phyloP scores from a whole-genome alignment of 495 filamentous ascomycete genomes.

The Xylaria curta region DNA sequence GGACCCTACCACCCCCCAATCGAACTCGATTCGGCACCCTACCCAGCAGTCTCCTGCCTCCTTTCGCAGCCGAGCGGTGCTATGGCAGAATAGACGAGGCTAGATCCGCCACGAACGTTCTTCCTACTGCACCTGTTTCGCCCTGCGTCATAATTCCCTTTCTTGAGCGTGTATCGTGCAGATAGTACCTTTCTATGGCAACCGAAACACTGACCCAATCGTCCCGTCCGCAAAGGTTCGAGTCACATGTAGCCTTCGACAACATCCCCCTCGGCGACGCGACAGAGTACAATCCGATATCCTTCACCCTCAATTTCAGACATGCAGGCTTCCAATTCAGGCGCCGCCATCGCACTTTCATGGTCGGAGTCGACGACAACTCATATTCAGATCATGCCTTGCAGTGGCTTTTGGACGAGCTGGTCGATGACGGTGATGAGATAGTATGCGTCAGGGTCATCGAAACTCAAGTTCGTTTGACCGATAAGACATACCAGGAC shows the following conservation, averaged over 20 bases:
- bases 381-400: slow-evolving; percentile 95
- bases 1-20: not conserved
- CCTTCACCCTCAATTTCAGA: slow-evolving; percentile 84
- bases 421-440: slow-evolving; percentile 97
- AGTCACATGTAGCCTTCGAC: slow-evolving; percentile 84
- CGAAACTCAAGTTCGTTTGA: slow-evolving; percentile 78
- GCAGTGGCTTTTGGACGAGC: slow-evolving; percentile 90
- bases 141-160: slow-evolving; percentile 4
- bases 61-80: slow-evolving; percentile 18
- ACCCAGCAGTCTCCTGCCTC: not conserved
- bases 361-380: slow-evolving; percentile 94
- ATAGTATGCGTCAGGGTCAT: slow-evolving; percentile 92
- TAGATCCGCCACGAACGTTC: not conserved
- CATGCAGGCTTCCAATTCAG: slow-evolving; percentile 89
- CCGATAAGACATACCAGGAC: slow-evolving; percentile 79
- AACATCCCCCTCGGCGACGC: slow-evolving; percentile 74
- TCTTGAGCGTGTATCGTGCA: slow-evolving; percentile 4
- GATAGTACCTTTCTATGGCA: slow-evolving; percentile 33
- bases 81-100: slow-evolving; percentile 6
- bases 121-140: not conserved
- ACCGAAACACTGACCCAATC: slow-evolving; percentile 53
- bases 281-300: slow-evolving; percentile 78
- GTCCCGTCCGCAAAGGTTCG: slow-evolving; percentile 56
- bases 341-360: slow-evolving; percentile 85
- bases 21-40: not conserved